Base-by-base conservation (phyloP, 169 alveolate genomes). In the Theileria equi region DNA sequence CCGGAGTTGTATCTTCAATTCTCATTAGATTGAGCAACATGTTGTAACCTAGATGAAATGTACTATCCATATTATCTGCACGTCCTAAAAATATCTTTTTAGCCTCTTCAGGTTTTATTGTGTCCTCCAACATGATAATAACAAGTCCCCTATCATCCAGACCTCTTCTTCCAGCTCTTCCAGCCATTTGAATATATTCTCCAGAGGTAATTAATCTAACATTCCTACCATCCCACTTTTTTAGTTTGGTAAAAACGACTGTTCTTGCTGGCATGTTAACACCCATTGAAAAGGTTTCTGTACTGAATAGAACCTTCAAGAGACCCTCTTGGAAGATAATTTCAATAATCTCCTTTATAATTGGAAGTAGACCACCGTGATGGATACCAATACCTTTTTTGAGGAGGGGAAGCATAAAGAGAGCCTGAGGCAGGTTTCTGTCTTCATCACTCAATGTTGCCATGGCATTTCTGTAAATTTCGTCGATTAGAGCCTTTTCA, bases 231-330 rank as follows among this genome's bases (percentile, higher is more conserved):
- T 95, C 98, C 89, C 91, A 96, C 89, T 95, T 95, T 78, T 92
- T 93, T 35, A 95, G 90, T 21, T 83, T 74, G 2, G 99, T 96
- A 85, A 97, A 97, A 5, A 97, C 98, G 8, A 97, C 99, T 21
- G 99, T 95, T 77, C 94, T 95, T 1, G 99, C 98, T 35, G 99
- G 99, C 99, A 97, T 97, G 77, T 97, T 97, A 52, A 97, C 89
- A 8, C 99, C 99, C 97, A 97, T 95, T 28, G 98, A 92, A 79
- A 97, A 97, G 6, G 99, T 95, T 81, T 96, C 98, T 1, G 99
- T 97, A 21, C 98, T 94, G 80, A 97, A 96, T 50, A 97, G 82
- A 32, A 94, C 95, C 87, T 95, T 95, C 11, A 97, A 82, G 50
- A 95, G 92, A 0, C 98, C 95, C 64, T 95, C 97, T 61, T 95